Base-by-base conservation (phyloP, 2,329 filamentous ascomycete genomes). In the Furcasterigmium sp. region DNA sequence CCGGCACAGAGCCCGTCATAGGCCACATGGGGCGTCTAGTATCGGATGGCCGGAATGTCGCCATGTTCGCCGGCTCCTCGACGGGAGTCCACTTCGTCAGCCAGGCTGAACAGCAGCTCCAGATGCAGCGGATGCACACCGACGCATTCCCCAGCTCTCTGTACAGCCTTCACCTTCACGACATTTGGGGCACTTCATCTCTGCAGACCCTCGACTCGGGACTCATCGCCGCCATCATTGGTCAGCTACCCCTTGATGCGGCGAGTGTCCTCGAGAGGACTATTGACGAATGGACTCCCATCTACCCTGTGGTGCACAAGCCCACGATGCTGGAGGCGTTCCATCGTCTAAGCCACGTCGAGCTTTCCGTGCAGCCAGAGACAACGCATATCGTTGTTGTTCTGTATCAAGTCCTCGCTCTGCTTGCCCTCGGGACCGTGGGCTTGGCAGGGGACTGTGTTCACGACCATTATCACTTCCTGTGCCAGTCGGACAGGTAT, bases 21-120 rank as follows among this genome's bases (percentile, higher is more conserved):
- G 51, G 53, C 3, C 55, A 57, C 18, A 57, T 57, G 55, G 55
- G 53, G 4, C 50, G 55, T 2, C 41, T 57, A 2, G 49, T 57
- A 2, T 39, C 39, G 5, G 48, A 56, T 29, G 53, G 54, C 29
- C 37, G 46, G 9, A 45, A 48, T 15, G 41, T 51, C 3, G 51
- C 48, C 26, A 55, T 54, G 52, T 57, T 57, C 38, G 50, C 46
- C 0, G 55, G 54, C 2, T 57, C 55, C 3, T 52, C 54, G 2
- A 57, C 54, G 2, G 55, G 54, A 3, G 55, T 56, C 6, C 55
- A 57, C 29, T 57, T 57, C 35, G 54, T 56, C 17, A 51, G 48
- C 26, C 54, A 56, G 34, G 52, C 52, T 2, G 54, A 57, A 34
- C 54, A 57, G 23, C 53, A 53, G 18, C 26, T 56, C 9, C 52